Evolutionary conservation across 495 filamentous ascomycete species (phyloP).

Genomic region (Paragyromitra xinjiangensis): DNA sequence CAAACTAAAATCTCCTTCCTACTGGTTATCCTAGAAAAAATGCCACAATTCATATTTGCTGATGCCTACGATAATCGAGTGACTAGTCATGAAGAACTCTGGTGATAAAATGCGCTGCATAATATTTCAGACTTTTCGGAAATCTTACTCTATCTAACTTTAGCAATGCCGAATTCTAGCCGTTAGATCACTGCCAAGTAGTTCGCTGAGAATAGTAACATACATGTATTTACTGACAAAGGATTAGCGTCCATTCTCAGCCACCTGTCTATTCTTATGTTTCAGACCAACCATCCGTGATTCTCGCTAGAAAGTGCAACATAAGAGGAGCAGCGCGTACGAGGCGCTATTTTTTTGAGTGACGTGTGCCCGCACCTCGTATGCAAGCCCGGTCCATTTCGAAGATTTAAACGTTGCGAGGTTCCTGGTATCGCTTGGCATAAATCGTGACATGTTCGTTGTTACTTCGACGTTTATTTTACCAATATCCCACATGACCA

Average conservation of each 20-base stretch:
- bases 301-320: conserved; percentile 9
- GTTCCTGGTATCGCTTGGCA: neutral
- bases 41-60: neutral
- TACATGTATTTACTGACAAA: neutral
- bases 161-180: neutral
- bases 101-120: neutral
- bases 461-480: conserved; percentile 8
- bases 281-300: neutral
- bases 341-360: neutral
- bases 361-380: neutral
- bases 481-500: neutral
- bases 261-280: conserved; percentile 26
- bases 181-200: neutral
- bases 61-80: neutral
- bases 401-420: neutral
- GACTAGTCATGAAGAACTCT: neutral
- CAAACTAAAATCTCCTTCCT: neutral
- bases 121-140: neutral
- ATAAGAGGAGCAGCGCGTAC: neutral
- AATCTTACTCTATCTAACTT: neutral
- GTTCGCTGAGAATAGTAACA: conserved; percentile 2
- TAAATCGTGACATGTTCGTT: neutral
- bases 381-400: neutral
- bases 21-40: neutral
- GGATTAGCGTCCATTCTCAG: conserved; percentile 12